A percentile compares a stretch with the other conserved stretches of the same genome.
These are phyloP conservation scores for Oryza brachyantha DNA, from an alignment of 176 grass and related monocot genomes.

Conservation along the genomic window DNA sequence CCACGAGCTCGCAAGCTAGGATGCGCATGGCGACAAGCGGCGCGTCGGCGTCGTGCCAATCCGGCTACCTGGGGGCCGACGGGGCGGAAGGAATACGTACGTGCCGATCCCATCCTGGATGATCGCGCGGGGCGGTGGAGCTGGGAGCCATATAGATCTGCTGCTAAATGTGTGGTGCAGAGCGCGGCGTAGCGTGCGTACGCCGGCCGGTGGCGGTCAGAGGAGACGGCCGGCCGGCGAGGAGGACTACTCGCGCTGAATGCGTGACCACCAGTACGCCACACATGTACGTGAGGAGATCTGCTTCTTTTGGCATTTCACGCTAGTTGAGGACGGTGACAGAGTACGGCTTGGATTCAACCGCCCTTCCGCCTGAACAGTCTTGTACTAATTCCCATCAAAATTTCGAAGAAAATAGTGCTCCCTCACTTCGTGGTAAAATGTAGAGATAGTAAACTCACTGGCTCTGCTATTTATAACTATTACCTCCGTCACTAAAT, in stretches of 20 bases:
- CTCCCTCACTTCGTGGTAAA: too few relatives aligned
- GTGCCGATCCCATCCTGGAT: not conserved
- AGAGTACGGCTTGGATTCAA: too few relatives aligned
- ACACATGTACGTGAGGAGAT: not conserved
- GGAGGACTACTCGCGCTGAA: not conserved
- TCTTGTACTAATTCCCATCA: too few relatives aligned
- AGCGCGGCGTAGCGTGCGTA: not conserved
- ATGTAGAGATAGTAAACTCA: too few relatives aligned
- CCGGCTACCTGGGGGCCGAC: too few relatives aligned
- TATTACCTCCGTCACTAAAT: too few relatives aligned
- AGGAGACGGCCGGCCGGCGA: not conserved
- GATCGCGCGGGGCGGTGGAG: too few relatives aligned
- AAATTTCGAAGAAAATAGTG: too few relatives aligned
- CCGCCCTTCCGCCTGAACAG: too few relatives aligned
- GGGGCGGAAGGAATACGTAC: too few relatives aligned
- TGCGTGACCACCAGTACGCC: not conserved
- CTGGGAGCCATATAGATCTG: not conserved
- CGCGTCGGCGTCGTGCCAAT: not conserved
- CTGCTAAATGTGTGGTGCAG: not conserved
- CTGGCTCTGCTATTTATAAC: too few relatives aligned
- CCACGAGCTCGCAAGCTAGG: not conserved
- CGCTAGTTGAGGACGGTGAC: not conserved
- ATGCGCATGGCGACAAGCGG: not conserved
- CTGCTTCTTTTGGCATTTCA: not conserved
- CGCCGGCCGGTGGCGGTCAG: too few relatives aligned